phyloP scores from a whole-genome alignment of 495 filamentous ascomycete genomes.

The Penicillium verhagenii region DNA sequence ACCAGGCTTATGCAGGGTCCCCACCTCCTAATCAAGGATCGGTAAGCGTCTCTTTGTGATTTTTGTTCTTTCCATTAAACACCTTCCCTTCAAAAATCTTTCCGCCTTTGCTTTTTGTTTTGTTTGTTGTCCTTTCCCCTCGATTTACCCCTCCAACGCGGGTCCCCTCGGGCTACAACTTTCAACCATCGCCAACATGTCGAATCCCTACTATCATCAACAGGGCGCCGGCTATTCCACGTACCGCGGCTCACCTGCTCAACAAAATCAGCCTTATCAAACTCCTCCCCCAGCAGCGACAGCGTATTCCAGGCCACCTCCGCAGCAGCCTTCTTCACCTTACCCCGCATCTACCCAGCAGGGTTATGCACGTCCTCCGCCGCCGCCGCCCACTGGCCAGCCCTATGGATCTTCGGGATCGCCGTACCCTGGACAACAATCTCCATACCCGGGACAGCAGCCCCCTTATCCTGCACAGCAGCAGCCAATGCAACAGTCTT shows the following conservation, averaged over 20 bases:
- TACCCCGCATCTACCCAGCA: conserved; percentile 34
- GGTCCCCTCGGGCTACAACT: conserved; percentile 3
- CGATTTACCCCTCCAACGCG: conserved; percentile 8
- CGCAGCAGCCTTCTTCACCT: conserved; percentile 20
- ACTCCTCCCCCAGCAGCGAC: conserved; percentile 30
- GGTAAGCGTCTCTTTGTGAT: conserved; percentile 33
- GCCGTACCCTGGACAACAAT: conserved; percentile 32
- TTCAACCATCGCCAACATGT: conserved; percentile 42
- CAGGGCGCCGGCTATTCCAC: conserved; percentile 32
- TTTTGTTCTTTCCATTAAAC: conserved; percentile 6
- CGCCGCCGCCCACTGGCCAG: conserved; percentile 32
- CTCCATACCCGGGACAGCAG: conserved; percentile 19
- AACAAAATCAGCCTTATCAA: conserved; percentile 40
- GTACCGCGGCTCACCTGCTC: conserved; percentile 39
- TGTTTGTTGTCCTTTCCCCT: conserved; percentile 16
- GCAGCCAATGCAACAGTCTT: background rate
- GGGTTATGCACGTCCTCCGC: conserved; percentile 30
- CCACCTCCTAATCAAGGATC: conserved; percentile 35
- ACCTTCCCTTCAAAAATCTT: conserved; percentile 3
- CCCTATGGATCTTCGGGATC: conserved; percentile 35
- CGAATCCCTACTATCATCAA: conserved; percentile 37
- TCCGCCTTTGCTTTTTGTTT: conserved; percentile 6
- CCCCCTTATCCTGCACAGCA: conserved; percentile 24
- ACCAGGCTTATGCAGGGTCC: conserved; percentile 45
- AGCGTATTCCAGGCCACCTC: conserved; percentile 31